Percentiles rank a stretch among this genome's conserved stretches.
phyloP scores from a whole-genome alignment of 805 yeast genomes.

The Lipomyces yamadae region DNA sequence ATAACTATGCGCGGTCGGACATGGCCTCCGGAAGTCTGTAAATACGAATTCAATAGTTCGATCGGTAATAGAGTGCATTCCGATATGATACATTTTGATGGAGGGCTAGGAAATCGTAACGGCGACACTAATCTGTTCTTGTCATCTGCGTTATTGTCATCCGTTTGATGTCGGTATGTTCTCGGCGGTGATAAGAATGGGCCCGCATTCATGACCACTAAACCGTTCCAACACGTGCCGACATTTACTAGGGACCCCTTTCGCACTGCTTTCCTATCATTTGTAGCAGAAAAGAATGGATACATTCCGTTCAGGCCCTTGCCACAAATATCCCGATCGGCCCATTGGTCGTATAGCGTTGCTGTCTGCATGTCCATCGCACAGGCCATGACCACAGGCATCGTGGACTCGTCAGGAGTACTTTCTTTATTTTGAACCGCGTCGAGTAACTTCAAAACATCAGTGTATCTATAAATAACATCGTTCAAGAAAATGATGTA shows the following conservation, averaged over 20 bases:
- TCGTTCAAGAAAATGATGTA: conserved; percentile 28
- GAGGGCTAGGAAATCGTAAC: conserved; percentile 28
- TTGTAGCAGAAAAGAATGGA: conserved; percentile 16
- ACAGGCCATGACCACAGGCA: conserved; percentile 30
- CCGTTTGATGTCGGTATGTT: neutral
- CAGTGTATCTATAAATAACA: conserved; percentile 27
- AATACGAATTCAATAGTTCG: conserved; percentile 19
- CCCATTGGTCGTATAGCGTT: conserved; percentile 34
- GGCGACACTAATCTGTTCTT: conserved; percentile 11
- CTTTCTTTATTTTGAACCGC: conserved; percentile 7
- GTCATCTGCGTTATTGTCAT: neutral
- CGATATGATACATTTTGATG: conserved; percentile 26
- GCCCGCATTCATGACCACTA: conserved; percentile 29
- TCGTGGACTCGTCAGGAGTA: neutral
- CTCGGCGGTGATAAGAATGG: conserved; percentile 29
- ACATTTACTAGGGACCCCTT: conserved; percentile 24
- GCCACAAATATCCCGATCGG: conserved; percentile 27
- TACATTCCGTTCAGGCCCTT: conserved; percentile 23
- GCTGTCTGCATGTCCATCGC: conserved; percentile 29
- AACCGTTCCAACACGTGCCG: conserved; percentile 35
- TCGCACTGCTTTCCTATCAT: conserved; percentile 12
- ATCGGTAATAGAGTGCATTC: conserved; percentile 31
- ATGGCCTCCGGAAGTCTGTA: conserved; percentile 6
- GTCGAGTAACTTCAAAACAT: conserved; percentile 23
- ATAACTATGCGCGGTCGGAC: conserved; percentile 23